Evolutionary conservation across 495 filamentous ascomycete genomes (phyloP), one percentile per base, ranked within the genome.

Genomic region (Penicillium flavigenum): DNA sequence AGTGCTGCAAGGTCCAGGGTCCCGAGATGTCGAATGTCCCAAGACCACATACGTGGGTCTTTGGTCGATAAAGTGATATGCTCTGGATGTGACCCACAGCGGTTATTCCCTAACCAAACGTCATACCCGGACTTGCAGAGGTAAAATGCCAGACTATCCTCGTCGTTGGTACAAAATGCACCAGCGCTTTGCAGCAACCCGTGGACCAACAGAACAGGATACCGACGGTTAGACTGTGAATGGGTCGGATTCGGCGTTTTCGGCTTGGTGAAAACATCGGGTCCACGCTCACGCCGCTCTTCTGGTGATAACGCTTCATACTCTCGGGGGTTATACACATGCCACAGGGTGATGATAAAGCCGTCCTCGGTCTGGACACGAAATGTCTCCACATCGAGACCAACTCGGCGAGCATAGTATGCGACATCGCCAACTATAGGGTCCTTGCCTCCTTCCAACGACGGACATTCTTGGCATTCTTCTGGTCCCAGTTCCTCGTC

Each of bases 11-110:
- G 81, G 68, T 98, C 93, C 58, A 95, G 83, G 0, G 90, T 86
- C 14, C 93, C 94, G 85, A 97, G 93, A 72, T 96, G 91, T 0
- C 89, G 83, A 54, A 97, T 95, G 64, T 96, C 96, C 93, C 93
- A 98, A 11, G 87, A 83, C 93, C 93, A 98, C 91, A 98, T 96
- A 19, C 92, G 83, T 6, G 93, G 93, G 64, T 98, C 93, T 17
- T 75, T 75, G 57, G 86, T 83, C 2, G 78, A 76, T 44, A 98
- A 77, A 12, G 86, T 75, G 1, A 80, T 82, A 63, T 98, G 93
- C 58, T 84, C 79, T 3, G 93, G 92, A 1, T 80, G 66, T 67
- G 93, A 88, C 12, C 92, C 94, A 67, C 94, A 97, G 22, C 93
- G 86, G 66, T 96, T 96, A 69, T 96, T 96, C 7, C 94, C 93